Evolutionary conservation across 345 rosid genomes (phyloP).

Genomic region (Raphanus sativus): DNA sequence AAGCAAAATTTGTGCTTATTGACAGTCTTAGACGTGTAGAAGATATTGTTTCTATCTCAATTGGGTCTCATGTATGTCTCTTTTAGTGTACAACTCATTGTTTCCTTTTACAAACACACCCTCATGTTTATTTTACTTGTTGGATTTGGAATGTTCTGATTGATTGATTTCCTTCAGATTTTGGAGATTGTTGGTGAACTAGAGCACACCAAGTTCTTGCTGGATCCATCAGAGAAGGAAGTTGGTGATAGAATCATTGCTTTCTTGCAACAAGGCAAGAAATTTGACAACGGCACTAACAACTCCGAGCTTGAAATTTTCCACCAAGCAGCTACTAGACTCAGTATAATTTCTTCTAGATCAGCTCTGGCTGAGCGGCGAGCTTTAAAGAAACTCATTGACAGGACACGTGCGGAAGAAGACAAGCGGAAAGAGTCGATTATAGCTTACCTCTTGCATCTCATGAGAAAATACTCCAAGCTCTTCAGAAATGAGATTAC

Average conservation of each 20-base stretch:
- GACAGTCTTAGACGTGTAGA: conserved; percentile 89
- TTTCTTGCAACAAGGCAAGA: conserved; percentile 86
- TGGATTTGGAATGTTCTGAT: too few species aligned
- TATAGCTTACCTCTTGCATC: conserved; percentile 85
- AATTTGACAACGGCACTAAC: conserved; percentile 60
- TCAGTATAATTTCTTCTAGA: conserved; percentile 84
- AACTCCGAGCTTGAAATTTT: conserved; percentile 85
- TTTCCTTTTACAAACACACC: not conserved
- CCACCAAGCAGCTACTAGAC: conserved; percentile 74
- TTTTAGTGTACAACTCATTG: not conserved
- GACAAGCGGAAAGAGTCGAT: conserved; percentile 96
- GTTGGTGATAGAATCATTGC: conserved; percentile 84
- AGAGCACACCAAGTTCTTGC: conserved; percentile 58
- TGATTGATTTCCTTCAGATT: conserved; percentile 49
- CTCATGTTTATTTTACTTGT: not conserved
- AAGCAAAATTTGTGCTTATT: conserved; percentile 65
- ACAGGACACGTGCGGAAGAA: conserved; percentile 89
- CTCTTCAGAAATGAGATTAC: conserved; percentile 75
- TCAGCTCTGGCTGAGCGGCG: conserved; percentile 90
- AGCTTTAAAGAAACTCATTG: conserved; percentile 87
- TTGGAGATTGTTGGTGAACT: conserved; percentile 77
- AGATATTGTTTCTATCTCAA: conserved; percentile 84
- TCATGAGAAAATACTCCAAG: conserved; percentile 93
- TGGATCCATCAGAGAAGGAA: conserved; percentile 81
- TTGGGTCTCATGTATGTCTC: conserved; percentile 68